phyloP scores from a whole-genome alignment of 2,329 filamentous ascomycete genomes.

The Penicillium sp. region DNA sequence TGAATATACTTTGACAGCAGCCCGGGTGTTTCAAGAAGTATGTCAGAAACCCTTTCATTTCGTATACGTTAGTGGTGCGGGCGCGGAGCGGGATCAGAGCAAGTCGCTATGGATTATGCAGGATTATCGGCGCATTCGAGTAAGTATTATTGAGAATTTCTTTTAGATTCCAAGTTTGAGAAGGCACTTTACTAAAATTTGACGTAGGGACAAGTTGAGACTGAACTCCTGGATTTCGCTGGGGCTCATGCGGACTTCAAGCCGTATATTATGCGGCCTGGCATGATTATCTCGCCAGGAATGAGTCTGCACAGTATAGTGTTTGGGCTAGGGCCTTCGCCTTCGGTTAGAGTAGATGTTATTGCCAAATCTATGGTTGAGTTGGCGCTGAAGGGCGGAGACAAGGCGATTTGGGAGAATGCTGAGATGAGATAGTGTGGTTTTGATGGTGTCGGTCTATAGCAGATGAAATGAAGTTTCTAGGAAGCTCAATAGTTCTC shows the following conservation, averaged over 20 bases:
- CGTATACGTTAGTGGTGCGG: conserved; percentile 19
- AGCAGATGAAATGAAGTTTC: background rate
- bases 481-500: too few relatives aligned
- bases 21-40: conserved; percentile 1
- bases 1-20: conserved; percentile 10
- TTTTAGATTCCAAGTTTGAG: background rate
- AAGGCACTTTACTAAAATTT: background rate
- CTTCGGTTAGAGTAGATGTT: conserved; percentile 16
- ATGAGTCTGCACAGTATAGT: conserved; percentile 10
- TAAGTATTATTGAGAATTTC: background rate
- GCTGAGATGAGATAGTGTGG: conserved; percentile 2
- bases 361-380: conserved; percentile 16
- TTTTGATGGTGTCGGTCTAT: background rate
- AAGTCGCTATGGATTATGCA: conserved; percentile 20
- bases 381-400: conserved; percentile 14
- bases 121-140: conserved; percentile 17
- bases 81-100: conserved; percentile 17
- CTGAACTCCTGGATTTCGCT: conserved; percentile 12
- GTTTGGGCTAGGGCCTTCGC: conserved; percentile 11
- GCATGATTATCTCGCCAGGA: conserved; percentile 9
- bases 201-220: conserved; percentile 21
- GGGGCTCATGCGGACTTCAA: conserved; percentile 12
- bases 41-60: conserved; percentile 16
- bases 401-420: conserved; percentile 16
- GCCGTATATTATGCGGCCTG: conserved; percentile 22